Evolutionary conservation across 441 rosid genomes (phyloP).

Genomic region (Erodium trifolium): DNA sequence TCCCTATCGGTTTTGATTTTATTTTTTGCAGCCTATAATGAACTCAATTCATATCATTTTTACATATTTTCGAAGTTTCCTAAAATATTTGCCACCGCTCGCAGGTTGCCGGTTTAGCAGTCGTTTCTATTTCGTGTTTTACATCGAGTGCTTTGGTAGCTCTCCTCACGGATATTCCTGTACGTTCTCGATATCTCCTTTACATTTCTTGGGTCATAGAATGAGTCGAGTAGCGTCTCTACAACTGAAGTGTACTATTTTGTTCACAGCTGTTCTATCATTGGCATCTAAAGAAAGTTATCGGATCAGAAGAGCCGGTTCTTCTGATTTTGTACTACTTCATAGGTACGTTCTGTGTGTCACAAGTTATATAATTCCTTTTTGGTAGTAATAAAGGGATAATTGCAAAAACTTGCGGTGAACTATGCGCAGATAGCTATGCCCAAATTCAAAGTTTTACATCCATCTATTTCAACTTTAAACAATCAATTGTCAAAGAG

Average conservation of each 20-base stretch:
- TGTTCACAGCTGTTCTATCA: conserved; percentile 43
- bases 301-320: conserved; percentile 30
- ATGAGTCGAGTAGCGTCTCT: background rate
- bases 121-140: conserved; percentile 44
- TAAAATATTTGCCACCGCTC: conserved; percentile 11
- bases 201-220: no score
- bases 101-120: conserved; percentile 52
- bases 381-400: background rate
- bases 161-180: conserved; percentile 40
- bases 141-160: conserved; percentile 42
- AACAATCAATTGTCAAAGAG: no score
- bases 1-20: background rate
- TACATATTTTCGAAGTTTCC: background rate
- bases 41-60: background rate
- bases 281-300: conserved; percentile 34
- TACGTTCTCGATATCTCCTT: conserved; percentile 21
- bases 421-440: no score
- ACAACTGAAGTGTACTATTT: conserved; percentile 15
- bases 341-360: conserved; percentile 28
- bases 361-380: background rate
- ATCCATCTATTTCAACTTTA: no score
- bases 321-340: conserved; percentile 42
- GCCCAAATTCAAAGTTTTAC: no score
- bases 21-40: no score
- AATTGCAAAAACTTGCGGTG: no score